A percentile compares a stretch with the other conserved stretches of the same genome.
phyloP scores from a whole-genome alignment of 2,329 filamentous ascomycete species.

The Paraphaeosphaeria minitans region DNA sequence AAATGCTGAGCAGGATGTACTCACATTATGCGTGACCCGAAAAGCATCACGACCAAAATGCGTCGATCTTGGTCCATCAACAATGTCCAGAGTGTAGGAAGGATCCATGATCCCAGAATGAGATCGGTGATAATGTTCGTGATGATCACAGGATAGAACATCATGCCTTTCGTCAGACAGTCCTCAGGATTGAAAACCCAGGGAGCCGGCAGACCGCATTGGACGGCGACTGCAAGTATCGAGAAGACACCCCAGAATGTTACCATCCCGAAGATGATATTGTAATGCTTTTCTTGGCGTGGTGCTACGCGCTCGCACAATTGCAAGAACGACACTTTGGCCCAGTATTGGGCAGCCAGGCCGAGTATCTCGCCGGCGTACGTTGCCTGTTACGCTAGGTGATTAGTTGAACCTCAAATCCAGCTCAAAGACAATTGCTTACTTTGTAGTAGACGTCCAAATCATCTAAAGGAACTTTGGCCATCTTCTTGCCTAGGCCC shows the following conservation, averaged over 20 bases:
- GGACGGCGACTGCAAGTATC: conserved; percentile 19
- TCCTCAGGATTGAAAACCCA: conserved; percentile 16
- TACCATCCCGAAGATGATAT: conserved; percentile 17
- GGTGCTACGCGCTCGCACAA: conserved; percentile 20
- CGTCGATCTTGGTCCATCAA: conserved; percentile 12
- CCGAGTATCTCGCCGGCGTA: conserved; percentile 16
- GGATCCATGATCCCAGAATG: conserved; percentile 28
- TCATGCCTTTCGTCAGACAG: conserved; percentile 22
- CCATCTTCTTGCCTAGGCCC: conserved; percentile 19
- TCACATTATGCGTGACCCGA: conserved; percentile 15
- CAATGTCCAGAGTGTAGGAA: conserved; percentile 21
- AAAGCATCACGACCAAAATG: conserved; percentile 12
- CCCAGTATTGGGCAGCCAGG: conserved; percentile 16
- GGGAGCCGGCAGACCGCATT: conserved; percentile 25
- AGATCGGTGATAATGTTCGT: conserved; percentile 31
- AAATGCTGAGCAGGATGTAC: background rate
- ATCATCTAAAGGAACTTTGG: conserved; percentile 6
- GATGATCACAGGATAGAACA: conserved; percentile 24
- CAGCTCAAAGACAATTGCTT: background rate
- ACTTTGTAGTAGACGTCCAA: conserved; percentile 19
- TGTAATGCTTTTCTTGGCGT: conserved; percentile 10
- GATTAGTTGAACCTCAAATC: background rate
- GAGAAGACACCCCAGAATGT: conserved; percentile 19
- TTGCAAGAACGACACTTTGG: conserved; percentile 18
- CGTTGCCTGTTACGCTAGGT: conserved; percentile 12